Percentiles rank a stretch among this genome's conserved stretches.
Evolutionary conservation across 164 flowering plant species (phyloP).

Genomic region (Akebia trifoliata): DNA sequence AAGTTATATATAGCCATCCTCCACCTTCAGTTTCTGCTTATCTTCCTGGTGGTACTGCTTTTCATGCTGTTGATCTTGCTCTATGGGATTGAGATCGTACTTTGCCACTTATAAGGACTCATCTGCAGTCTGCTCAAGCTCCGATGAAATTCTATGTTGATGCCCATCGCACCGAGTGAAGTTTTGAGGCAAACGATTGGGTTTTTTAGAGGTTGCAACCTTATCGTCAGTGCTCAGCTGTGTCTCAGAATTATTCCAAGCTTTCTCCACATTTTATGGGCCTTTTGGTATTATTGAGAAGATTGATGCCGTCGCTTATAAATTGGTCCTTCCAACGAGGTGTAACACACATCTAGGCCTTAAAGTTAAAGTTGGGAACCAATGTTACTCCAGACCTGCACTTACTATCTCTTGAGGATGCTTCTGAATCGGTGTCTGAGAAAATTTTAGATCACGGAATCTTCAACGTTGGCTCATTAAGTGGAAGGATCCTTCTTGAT

Average conservation of each 20-base stretch:
- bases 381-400: not conserved
- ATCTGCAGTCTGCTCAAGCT: not conserved
- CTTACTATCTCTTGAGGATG: not conserved
- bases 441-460: not conserved
- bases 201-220: not conserved
- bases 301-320: not conserved
- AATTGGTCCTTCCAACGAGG: not conserved
- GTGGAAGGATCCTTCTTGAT: too few relatives aligned
- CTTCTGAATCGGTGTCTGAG: not conserved
- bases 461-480: too few relatives aligned
- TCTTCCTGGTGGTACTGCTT: not conserved
- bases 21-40: not conserved
- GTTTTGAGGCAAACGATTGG: not conserved
- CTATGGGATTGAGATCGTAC: not conserved
- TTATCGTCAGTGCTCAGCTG: not conserved
- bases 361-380: not conserved
- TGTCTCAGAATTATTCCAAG: not conserved
- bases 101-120: not conserved
- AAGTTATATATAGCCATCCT: not conserved
- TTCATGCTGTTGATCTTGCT: not conserved
- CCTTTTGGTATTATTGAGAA: not conserved
- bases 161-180: not conserved
- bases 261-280: not conserved
- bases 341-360: not conserved
- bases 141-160: not conserved